A percentile compares a stretch with the other conserved stretches of the same genome.
phyloP scores from a whole-genome alignment of 148 eudicot genomes.

The Rhododendron ferrugineum region DNA sequence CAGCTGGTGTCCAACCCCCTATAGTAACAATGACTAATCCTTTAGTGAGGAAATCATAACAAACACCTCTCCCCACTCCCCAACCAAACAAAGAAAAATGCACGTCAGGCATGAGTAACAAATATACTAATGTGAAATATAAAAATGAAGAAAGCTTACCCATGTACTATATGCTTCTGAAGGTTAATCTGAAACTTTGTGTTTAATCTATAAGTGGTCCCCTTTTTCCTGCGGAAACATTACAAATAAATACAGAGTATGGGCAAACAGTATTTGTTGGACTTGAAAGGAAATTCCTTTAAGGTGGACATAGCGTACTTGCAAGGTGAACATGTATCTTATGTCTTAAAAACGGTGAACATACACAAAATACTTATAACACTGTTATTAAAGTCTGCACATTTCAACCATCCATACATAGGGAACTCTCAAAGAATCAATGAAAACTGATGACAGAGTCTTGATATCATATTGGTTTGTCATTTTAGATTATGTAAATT shows the following conservation, averaged over 20 bases:
- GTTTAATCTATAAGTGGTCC: conserved; percentile 62
- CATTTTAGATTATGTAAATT: not conserved
- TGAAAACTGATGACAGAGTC: not conserved
- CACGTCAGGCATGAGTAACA: not conserved
- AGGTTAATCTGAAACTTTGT: conserved; percentile 66
- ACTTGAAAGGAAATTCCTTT: not conserved
- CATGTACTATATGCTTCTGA: conserved; percentile 71
- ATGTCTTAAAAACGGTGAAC: not conserved
- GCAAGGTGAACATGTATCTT: not conserved
- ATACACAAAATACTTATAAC: not conserved
- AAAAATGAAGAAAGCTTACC: conserved; percentile 44
- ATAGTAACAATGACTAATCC: not conserved
- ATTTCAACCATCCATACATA: not conserved
- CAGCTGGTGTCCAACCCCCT: not conserved
- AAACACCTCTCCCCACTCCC: not conserved
- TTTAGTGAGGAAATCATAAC: not conserved
- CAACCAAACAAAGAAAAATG: conserved; percentile 3
- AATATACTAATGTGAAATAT: not conserved
- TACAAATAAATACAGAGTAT: conserved; percentile 8
- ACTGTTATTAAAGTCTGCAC: not conserved
- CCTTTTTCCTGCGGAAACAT: conserved; percentile 65
- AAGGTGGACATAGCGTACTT: not conserved
- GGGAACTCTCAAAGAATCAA: not conserved
- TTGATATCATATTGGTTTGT: not conserved
- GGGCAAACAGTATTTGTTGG: not conserved